Percentiles rank a stretch among this genome's conserved stretches.
Evolutionary conservation across 1,284 basidiomycete species (phyloP).

Genomic region (Leccinum olivaceoglutinosum): DNA sequence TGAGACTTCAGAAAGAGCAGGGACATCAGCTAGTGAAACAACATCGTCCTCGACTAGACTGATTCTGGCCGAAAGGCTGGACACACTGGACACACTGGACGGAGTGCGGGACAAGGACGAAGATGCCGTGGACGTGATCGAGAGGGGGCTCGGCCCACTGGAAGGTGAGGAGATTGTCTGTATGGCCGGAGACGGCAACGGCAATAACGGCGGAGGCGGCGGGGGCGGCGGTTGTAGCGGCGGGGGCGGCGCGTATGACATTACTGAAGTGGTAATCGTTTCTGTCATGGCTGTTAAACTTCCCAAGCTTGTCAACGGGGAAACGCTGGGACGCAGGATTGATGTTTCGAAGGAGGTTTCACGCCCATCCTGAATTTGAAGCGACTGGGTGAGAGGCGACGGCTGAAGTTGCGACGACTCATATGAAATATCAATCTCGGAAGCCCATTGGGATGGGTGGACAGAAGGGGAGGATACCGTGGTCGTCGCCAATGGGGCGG

Average conservation of each 20-base stretch:
- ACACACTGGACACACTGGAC: slow-evolving; percentile 32
- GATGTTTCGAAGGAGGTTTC: slow-evolving; percentile 63
- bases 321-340: slow-evolving; percentile 44
- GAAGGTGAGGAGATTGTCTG: slow-evolving; percentile 24
- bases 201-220: slow-evolving; percentile 4
- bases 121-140: slow-evolving; percentile 24
- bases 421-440: slow-evolving; percentile 59
- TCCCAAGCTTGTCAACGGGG: slow-evolving; percentile 33
- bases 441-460: slow-evolving; percentile 44
- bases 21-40: slow-evolving; percentile 25
- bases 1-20: slow-evolving; percentile 28
- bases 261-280: slow-evolving; percentile 28
- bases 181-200: slow-evolving; percentile 1
- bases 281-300: slow-evolving; percentile 34
- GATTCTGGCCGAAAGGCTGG: slow-evolving; percentile 34
- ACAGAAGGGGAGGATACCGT: slow-evolving; percentile 33
- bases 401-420: slow-evolving; percentile 64
- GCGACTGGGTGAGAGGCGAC: slow-evolving; percentile 57
- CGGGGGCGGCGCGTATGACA: slow-evolving; percentile 7
- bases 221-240: not conserved
- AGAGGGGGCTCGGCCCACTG: slow-evolving; percentile 25
- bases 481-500: slow-evolving; percentile 18
- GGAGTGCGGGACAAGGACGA: slow-evolving; percentile 37
- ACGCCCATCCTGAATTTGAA: slow-evolving; percentile 49
- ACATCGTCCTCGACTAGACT: slow-evolving; percentile 30